Evolutionary conservation across 2,329 filamentous ascomycete genomes (phyloP).

Genomic region (Xylariaceae sp.): DNA sequence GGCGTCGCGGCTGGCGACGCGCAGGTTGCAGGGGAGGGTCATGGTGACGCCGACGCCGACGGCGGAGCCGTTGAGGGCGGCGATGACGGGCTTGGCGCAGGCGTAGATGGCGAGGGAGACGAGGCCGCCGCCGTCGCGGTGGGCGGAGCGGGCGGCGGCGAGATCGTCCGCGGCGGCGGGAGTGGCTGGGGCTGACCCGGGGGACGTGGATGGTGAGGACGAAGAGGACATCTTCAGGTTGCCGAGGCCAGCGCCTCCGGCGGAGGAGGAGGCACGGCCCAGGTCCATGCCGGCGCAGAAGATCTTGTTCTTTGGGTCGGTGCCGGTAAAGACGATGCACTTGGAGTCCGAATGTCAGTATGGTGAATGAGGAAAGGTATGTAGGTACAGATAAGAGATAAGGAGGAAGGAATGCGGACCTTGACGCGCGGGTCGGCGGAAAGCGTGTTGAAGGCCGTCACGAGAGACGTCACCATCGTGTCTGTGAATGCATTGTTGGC

Average conservation of each 20-base stretch:
- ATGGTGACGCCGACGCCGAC: slow-evolving; percentile 60
- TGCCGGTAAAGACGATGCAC: slow-evolving; percentile 48
- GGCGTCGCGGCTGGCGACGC: slow-evolving; percentile 50
- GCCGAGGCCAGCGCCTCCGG: background rate
- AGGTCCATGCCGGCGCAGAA: slow-evolving; percentile 60
- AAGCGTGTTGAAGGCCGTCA: slow-evolving; percentile 46
- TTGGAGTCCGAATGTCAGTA: too few relatives aligned
- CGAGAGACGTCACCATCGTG: slow-evolving; percentile 58
- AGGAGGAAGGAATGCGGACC: slow-evolving; percentile 11
- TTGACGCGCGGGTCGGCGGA: slow-evolving; percentile 51
- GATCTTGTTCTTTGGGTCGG: slow-evolving; percentile 41
- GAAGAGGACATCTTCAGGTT: background rate
- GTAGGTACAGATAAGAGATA: too few relatives aligned
- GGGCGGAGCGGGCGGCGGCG: slow-evolving; percentile 4
- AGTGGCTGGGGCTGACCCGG: too few relatives aligned
- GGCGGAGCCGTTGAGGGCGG: slow-evolving; percentile 54
- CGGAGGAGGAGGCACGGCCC: slow-evolving; percentile 25
- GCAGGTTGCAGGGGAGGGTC: slow-evolving; percentile 51
- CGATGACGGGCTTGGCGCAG: slow-evolving; percentile 56
- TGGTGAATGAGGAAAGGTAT: too few relatives aligned
- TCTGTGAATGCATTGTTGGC: slow-evolving; percentile 68
- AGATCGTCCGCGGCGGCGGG: background rate
- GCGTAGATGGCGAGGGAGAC: slow-evolving; percentile 51
- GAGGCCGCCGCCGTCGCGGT: slow-evolving; percentile 49
- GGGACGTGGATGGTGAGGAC: background rate